Evolutionary conservation across 2,329 filamentous ascomycete species (phyloP), one percentile per base, ranked within the genome.

Genomic region (Cercospora brassicicola): DNA sequence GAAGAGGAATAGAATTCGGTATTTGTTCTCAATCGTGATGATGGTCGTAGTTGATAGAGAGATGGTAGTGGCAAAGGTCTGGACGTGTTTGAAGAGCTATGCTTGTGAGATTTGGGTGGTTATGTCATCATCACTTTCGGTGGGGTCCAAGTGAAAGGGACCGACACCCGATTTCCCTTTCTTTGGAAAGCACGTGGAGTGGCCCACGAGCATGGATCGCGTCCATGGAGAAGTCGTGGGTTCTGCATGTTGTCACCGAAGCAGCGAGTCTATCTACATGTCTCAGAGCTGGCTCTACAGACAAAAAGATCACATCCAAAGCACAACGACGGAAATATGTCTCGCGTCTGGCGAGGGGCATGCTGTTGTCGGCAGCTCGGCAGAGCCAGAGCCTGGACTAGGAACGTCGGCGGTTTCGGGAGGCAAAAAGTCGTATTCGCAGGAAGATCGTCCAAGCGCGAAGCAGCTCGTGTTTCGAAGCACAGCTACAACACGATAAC

Each of bases 11-110:
- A 42, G 1, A 20, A 65, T 18, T n/a, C 56, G 64, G 57, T 42
- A 51, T 61, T 65, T 65, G 28, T 53, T 36, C 56, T 53, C 64
- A 53, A 60, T 60, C 36, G 36, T 62, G 59, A 59, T 59, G 15
- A 20, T 36, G 30, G n/a, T 23, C n/a, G 28, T 31, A 30, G n/a
- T 1, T 6, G 30, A 20, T 15, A 20, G n/a, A 59, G 10, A 11
- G n/a, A 20, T 23, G 28, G 28, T 59, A 36, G 55, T 30, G 55
- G 26, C 26, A 18, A 36, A 33, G 55, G 30, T 28, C 48, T 55
- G 48, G 55, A 31, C n/a, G 55, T 36, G 28, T 33, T 20, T 30
- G 53, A 57, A 20, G 15, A 23, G 26, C 13, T 23, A 57, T 30
- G 53, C 53, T 30, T 31, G 23, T 10, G 48, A 53, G 48, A 53